Conservation (phyloP, 495 filamentous ascomycete genomes). For the Penicillium pulvis region DNA sequence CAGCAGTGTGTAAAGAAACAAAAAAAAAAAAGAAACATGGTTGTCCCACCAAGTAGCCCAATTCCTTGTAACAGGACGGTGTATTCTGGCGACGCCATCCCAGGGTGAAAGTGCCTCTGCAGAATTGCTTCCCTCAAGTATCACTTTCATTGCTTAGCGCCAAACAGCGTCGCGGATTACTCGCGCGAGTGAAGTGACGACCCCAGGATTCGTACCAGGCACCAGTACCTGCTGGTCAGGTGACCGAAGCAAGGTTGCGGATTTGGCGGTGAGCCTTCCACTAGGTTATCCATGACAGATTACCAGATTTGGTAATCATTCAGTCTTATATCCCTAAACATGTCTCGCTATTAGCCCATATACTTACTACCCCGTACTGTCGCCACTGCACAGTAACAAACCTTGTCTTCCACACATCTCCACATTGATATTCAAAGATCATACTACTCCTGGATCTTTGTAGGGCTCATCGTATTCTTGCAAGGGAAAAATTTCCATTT, state of each 20-base stretch:
- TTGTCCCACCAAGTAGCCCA: slow-evolving; percentile 45
- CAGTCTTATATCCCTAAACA: no score
- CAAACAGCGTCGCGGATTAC: slow-evolving; percentile 61
- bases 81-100: slow-evolving; percentile 62
- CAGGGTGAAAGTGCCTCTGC: slow-evolving; percentile 63
- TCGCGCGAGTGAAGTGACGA: slow-evolving; percentile 58
- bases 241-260: slow-evolving; percentile 44
- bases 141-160: slow-evolving; percentile 64
- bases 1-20: slow-evolving; percentile 1
- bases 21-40: slow-evolving; percentile 22
- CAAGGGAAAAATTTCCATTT: not conserved
- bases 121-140: slow-evolving; percentile 67
- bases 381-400: not conserved
- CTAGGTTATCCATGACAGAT: slow-evolving; percentile 54
- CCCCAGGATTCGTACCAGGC: slow-evolving; percentile 65
- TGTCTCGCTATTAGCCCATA: no score
- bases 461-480: no score
- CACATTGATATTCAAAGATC: no score
- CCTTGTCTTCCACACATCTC: not conserved
- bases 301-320: not conserved
- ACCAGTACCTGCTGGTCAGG: slow-evolving; percentile 48
- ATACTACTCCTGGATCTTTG: no score
- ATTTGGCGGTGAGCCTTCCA: slow-evolving; percentile 47
- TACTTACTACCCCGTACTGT: no score
- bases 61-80: slow-evolving; percentile 51